phyloP scores from a whole-genome alignment of 2,329 filamentous ascomycete species.

The Metarhizium brunneum region DNA sequence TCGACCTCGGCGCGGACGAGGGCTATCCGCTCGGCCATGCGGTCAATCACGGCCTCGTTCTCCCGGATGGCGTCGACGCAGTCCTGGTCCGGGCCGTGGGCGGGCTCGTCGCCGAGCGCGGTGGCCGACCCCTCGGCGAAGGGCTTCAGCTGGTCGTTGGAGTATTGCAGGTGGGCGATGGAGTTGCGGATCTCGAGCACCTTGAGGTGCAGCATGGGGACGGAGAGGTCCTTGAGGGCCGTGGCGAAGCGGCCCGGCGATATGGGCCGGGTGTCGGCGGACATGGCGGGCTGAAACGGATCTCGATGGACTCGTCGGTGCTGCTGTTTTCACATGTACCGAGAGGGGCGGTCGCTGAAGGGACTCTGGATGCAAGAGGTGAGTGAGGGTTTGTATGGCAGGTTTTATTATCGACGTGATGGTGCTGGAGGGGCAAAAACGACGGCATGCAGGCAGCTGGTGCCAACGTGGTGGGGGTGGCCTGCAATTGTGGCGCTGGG shows the following conservation, averaged over 20 bases:
- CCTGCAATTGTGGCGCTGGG: neutral
- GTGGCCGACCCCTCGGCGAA: conserved; percentile 46
- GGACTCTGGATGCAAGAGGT: too few species aligned
- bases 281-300: conserved; percentile 35
- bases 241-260: conserved; percentile 52
- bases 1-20: conserved; percentile 58
- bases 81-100: conserved; percentile 47
- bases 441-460: neutral
- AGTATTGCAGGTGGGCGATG: conserved; percentile 64
- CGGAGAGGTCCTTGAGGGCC: conserved; percentile 57
- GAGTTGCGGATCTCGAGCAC: conserved; percentile 67
- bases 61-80: conserved; percentile 67
- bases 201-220: conserved; percentile 62
- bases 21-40: conserved; percentile 57
- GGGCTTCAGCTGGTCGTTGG: conserved; percentile 62
- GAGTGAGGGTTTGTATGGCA: too few species aligned
- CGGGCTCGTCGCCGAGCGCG: conserved; percentile 13
- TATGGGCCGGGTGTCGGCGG: conserved; percentile 54
- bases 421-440: neutral
- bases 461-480: neutral
- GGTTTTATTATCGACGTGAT: too few species aligned
- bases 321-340: too few species aligned
- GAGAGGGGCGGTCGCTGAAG: too few species aligned
- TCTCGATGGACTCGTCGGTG: too few species aligned
- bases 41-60: conserved; percentile 58